Evolutionary conservation across 2,329 filamentous ascomycete genomes (phyloP), one percentile per base, ranked within the genome.

Genomic region (Huntiella decipiens): DNA sequence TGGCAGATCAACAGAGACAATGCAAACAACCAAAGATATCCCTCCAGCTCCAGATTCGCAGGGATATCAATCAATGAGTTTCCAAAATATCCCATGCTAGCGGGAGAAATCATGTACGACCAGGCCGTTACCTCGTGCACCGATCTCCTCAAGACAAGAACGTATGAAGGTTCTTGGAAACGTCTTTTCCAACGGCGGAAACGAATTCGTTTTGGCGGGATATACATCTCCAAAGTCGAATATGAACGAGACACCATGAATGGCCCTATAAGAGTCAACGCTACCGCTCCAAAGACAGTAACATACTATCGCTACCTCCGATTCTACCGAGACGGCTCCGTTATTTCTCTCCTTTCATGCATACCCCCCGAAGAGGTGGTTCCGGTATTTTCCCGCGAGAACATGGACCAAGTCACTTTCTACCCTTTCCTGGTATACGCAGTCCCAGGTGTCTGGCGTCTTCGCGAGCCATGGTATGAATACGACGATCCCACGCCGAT

Each of bases 231-330:
- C 60, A 96, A 88, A 0, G 86, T 94, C 49, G 96, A 96, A 64
- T 98, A 98, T 63, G 77, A 84, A 43, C 82, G 91, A 17, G 67
- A 84, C 0, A 91, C 91, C 31, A 81, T 81, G 49, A 70, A 78
- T 8, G 78, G 76, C 3, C 70, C 73, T 15, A 33, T 34, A 13
- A 32, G 40, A 31, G n/a, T 19, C 40, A 79, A 77, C 52, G 77
- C 77, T 46, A 79, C 73, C 17, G 87, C 87, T 6, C 80, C 96
- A 33, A 86, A 93, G 58, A 92, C 96, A 49, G 86, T 98, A 42
- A 98, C 91, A 1, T 98, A 96, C 64, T 98, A 93, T 64, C 84
- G 91, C 48, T 98, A 96, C 62, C 73, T 98, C 3, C 82, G 91
- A 45, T 91, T 98, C 65, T 91, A 91, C 64, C 82, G 86, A 17